These are phyloP conservation scores for Escallonia rubra DNA, from an alignment of 129 eudicot genomes.

Conservation along the genomic window DNA sequence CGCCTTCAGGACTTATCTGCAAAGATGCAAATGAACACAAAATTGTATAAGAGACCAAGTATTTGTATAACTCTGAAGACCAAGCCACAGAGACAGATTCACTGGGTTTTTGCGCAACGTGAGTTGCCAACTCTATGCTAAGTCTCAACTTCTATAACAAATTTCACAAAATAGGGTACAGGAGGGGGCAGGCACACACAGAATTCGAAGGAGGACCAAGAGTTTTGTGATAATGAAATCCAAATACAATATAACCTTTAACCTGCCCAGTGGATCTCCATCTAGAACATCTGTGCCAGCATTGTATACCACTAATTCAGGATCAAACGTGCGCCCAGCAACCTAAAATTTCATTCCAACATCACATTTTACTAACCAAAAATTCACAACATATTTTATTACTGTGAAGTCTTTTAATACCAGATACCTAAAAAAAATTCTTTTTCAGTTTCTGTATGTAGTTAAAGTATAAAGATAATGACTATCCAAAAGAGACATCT, in stretches of 20 bases:
- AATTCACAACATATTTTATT: not conserved
- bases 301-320: slow-evolving; percentile 82
- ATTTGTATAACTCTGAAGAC: too few species aligned
- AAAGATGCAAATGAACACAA: not conserved
- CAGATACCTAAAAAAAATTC: too few species aligned
- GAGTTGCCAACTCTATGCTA: too few species aligned
- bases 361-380: not conserved
- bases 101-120: too few species aligned
- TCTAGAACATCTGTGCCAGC: slow-evolving; percentile 95
- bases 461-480: too few species aligned
- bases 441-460: too few species aligned
- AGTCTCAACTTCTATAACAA: too few species aligned
- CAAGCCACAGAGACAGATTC: too few species aligned
- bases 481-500: too few species aligned
- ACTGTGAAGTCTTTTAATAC: too few species aligned
- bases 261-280: slow-evolving; percentile 89
- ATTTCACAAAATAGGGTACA: not conserved
- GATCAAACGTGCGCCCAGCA: slow-evolving; percentile 59
- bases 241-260: slow-evolving; percentile 48
- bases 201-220: not conserved
- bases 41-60: not conserved
- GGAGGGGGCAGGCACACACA: not conserved
- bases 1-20: slow-evolving; percentile 88
- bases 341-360: slow-evolving; percentile 35
- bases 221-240: not conserved